Conservation (phyloP, 768 basidiomycete genomes). For the Chalciporus pseudorubinellus region DNA sequence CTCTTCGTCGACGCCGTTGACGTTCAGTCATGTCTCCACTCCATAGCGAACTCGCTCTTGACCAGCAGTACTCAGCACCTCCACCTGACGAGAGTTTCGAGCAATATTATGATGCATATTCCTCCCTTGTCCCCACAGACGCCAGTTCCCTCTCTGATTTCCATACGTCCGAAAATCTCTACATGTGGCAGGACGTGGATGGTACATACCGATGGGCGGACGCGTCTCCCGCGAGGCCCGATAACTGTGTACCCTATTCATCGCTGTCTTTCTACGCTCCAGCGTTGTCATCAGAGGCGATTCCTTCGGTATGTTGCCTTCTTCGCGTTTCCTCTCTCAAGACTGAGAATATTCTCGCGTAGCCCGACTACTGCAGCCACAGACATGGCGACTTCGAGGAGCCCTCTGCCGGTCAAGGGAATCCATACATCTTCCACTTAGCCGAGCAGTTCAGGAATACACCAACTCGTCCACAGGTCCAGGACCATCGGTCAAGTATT, state of each 20-base stretch:
- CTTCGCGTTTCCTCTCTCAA: not conserved
- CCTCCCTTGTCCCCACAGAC: constrained; percentile 15
- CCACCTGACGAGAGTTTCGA: constrained; percentile 15
- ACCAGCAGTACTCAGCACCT: constrained; percentile 16
- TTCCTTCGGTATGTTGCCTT: constrained; percentile 17
- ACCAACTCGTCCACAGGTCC: constrained; percentile 20
- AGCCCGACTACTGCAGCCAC: constrained; percentile 20
- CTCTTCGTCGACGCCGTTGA: constrained; percentile 7
- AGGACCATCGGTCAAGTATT: constrained; percentile 33
- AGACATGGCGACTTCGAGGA: constrained; percentile 17
- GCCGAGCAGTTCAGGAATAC: constrained; percentile 24
- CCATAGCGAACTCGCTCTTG: constrained; percentile 20
- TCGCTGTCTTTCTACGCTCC: constrained; percentile 14
- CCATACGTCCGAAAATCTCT: constrained; percentile 28
- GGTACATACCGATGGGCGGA: constrained; percentile 29
- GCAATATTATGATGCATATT: constrained; percentile 22
- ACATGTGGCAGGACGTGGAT: constrained; percentile 27
- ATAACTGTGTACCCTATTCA: constrained; percentile 20
- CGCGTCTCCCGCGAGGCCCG: constrained; percentile 25
- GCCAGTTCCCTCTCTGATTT: constrained; percentile 18
- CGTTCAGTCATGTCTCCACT: constrained; percentile 22
- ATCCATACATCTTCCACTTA: constrained; percentile 19
- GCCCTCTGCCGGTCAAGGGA: constrained; percentile 14
- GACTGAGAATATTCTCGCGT: constrained; percentile 1
- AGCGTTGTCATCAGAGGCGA: constrained; percentile 13